These are phyloP conservation scores for Ilex aquifolium DNA, from an alignment of 257 asterid genomes.

Conservation along the genomic window DNA sequence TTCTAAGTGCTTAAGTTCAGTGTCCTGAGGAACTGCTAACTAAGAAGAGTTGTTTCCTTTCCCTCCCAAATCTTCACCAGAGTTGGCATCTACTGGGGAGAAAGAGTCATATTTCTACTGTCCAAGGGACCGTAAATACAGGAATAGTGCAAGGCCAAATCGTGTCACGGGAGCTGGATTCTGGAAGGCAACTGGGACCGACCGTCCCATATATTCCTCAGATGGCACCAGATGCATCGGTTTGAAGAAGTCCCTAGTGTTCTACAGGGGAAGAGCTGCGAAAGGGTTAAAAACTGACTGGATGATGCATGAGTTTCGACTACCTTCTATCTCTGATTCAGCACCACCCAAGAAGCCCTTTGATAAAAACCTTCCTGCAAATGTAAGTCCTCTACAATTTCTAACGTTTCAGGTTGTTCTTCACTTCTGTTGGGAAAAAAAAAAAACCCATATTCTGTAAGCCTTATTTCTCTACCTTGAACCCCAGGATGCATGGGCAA, in stretches of 20 bases:
- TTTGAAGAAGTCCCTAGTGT: constrained; percentile 2
- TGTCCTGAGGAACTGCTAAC: not conserved
- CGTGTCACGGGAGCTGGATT: constrained; percentile 5
- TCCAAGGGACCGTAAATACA: constrained; percentile 5
- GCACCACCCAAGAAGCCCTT: not conserved
- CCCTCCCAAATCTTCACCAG: not conserved
- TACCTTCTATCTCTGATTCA: not conserved
- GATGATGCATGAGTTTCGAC: constrained; percentile 11
- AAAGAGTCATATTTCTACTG: constrained; percentile 4
- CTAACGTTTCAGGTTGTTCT: not conserved
- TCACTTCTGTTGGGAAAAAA: not conserved
- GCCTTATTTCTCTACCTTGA: not conserved
- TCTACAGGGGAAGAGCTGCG: constrained; percentile 1
- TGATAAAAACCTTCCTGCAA: not conserved
- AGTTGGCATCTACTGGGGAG: not conserved
- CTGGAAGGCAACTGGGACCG: constrained; percentile 8
- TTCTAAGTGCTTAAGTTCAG: not conserved
- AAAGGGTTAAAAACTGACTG: constrained; percentile 6
- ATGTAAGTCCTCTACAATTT: not conserved
- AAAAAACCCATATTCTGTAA: not conserved
- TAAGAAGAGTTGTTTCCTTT: not conserved
- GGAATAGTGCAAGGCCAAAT: constrained; percentile 5
- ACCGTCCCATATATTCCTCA: not conserved
- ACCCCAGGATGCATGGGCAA: constrained; percentile 5
- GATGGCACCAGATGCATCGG: constrained; percentile 2